Evolutionary conservation across 352 stramenopile genomes (phyloP).

Genomic region (Phytophthora pisi): DNA sequence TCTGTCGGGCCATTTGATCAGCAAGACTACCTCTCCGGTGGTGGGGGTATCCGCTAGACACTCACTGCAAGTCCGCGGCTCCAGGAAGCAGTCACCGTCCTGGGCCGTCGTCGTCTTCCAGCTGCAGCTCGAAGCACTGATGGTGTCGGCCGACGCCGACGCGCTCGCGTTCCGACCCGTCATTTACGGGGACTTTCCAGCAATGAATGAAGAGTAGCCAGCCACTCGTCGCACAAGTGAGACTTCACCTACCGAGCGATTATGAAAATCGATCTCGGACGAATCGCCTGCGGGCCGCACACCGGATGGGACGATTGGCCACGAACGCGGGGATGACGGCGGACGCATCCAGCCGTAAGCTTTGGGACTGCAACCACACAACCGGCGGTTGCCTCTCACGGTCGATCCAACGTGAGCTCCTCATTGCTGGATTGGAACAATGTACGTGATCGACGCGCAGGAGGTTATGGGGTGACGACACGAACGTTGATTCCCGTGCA

Average conservation of each 20-base stretch:
- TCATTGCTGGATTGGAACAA: neutral
- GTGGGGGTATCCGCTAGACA: conserved; percentile 38
- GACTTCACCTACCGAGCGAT: conserved; percentile 4
- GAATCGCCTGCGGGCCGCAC: conserved; percentile 4
- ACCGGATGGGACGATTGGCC: neutral
- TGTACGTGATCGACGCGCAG: neutral
- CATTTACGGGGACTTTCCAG: conserved; percentile 25
- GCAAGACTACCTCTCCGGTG: conserved; percentile 33
- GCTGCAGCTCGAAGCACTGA: conserved; percentile 35
- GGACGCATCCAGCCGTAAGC: conserved; percentile 10
- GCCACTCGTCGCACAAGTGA: conserved; percentile 1
- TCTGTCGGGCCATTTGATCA: neutral
- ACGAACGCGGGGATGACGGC: conserved; percentile 5
- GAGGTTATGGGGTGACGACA: neutral
- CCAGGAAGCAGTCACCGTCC: conserved; percentile 25
- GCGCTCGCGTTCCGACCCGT: neutral
- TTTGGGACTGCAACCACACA: conserved; percentile 12
- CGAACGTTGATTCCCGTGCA: no score
- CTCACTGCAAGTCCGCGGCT: conserved; percentile 42
- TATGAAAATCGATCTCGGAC: conserved; percentile 15
- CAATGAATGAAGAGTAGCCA: conserved; percentile 29
- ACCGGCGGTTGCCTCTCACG: neutral
- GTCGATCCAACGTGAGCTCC: neutral
- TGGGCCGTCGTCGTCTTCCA: conserved; percentile 32
- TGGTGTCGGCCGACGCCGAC: conserved; percentile 12